These are phyloP conservation scores for Petrea volubilis DNA, from an alignment of 257 asterid species.

Conservation along the genomic window DNA sequence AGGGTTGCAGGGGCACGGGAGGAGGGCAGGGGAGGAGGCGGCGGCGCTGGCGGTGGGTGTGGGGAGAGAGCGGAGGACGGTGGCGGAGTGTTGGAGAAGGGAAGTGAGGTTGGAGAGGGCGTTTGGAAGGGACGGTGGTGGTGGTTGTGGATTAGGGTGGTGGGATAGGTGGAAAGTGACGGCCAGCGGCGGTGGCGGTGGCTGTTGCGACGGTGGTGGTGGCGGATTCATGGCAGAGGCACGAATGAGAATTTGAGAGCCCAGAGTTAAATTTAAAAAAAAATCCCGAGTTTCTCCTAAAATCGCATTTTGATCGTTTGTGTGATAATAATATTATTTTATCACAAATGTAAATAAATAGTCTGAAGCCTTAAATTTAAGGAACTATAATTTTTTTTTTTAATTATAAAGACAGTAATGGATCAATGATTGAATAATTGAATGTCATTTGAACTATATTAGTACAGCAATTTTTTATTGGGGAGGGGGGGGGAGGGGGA, in stretches of 20 bases:
- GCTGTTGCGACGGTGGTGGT: constrained; percentile 27
- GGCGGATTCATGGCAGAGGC: constrained; percentile 36
- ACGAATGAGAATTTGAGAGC: not conserved
- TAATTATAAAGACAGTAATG: too few relatives aligned
- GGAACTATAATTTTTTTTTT: too few relatives aligned
- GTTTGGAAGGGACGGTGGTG: constrained; percentile 28
- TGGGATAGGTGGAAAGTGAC: constrained; percentile 25
- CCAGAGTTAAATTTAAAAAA: not conserved
- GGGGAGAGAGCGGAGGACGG: constrained; percentile 57
- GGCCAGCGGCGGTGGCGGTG: constrained; percentile 27
- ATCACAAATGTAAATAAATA: too few relatives aligned
- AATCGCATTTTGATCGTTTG: not conserved
- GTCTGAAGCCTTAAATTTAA: too few relatives aligned
- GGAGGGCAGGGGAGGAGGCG: constrained; percentile 31
- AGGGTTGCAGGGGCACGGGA: constrained; percentile 69
- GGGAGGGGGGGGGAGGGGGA: too few relatives aligned
- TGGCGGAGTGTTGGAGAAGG: constrained; percentile 48
- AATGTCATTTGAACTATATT: too few relatives aligned
- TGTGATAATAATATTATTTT: not conserved
- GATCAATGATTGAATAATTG: too few relatives aligned
- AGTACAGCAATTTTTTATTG: too few relatives aligned
- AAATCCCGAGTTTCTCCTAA: not conserved
- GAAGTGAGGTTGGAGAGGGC: constrained; percentile 57
- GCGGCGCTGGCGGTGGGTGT: constrained; percentile 30
- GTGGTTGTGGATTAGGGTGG: constrained; percentile 31